Percentiles rank a stretch among this genome's conserved stretches.
Conservation (phyloP, 345 rosid genomes). For the Citrus unshiu region DNA sequence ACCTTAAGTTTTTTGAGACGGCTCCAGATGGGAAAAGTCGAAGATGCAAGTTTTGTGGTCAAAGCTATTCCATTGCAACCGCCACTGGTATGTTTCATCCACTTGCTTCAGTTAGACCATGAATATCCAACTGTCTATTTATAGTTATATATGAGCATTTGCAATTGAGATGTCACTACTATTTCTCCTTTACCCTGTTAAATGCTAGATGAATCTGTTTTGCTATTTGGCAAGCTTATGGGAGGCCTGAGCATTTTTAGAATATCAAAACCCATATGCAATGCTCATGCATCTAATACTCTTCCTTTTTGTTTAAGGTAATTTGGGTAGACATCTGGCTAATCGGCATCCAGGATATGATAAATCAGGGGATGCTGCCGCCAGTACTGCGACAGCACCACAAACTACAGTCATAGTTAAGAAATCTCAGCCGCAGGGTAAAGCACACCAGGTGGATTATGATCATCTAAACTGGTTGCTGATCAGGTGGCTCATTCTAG, state of each 20-base stretch:
- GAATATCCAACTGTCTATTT: neutral
- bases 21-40: conserved; percentile 82
- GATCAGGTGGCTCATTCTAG: conserved; percentile 77
- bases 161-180: neutral
- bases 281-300: conserved; percentile 8
- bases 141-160: neutral
- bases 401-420: conserved; percentile 42
- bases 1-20: conserved; percentile 84
- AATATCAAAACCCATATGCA: neutral
- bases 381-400: conserved; percentile 35
- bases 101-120: neutral
- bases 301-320: conserved; percentile 43
- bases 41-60: conserved; percentile 91
- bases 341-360: conserved; percentile 96
- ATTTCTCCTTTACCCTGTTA: conserved; percentile 4
- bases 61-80: conserved; percentile 87
- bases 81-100: conserved; percentile 64
- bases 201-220: neutral
- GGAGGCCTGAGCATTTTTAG: neutral
- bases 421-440: conserved; percentile 51
- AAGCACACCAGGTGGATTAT: conserved; percentile 60
- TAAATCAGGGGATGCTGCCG: conserved; percentile 50
- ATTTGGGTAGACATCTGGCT: conserved; percentile 85
- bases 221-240: conserved; percentile 2
- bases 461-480: conserved; percentile 94